Evolutionary conservation across 768 basidiomycete species (phyloP), one percentile per base, ranked within the genome.

Genomic region (Boletellus emodensis): DNA sequence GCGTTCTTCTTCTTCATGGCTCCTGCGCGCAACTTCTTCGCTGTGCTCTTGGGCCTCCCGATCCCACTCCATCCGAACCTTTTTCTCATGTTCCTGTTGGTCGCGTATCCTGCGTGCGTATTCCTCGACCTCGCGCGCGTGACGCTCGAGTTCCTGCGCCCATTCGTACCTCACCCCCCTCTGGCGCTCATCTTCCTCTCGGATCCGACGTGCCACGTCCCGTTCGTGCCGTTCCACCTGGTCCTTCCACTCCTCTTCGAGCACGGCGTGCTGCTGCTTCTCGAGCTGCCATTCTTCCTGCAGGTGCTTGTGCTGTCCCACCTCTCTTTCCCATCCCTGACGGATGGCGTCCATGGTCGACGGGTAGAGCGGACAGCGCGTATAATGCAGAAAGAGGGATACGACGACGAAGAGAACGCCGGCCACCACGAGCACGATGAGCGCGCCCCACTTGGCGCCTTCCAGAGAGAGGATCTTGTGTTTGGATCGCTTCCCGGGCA

Each of bases 221-320:
- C 24, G 42, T 9, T 55, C 46, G 30, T 61, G 56, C 49, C 39
- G 44, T 30, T 61, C 47, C 5, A 3, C 20, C n/a, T 61, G 24
- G 3, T 48, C 35, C 6, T 55, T 38, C 60, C 60, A 61, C 6
- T 46, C 17, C 6, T 46, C 20, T 35, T 36, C 22, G 0, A 18
- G n/a, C 7, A 17, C 6, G 1, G 10, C 18, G 15, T 54, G 61
- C 3, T 51, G 37, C 17, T 44, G 34, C 18, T 48, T 4, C 22
- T 60, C 55, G 3, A 40, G 48, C 2, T 6, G 32, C 58, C 61
- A 60, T 4, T 41, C 14, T 33, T 57, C 48, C 5, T 0, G 51
- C 2, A 46, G 3, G 22, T 32, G 37, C 18, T 33, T 33, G 43
- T 37, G 26, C 1, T 35, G 17, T 11, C 2, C 34, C n/a, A 10